A percentile compares a stretch with the other conserved stretches of the same genome.
phyloP scores from a whole-genome alignment of 164 flowering plant species.

The Akebia trifoliata region DNA sequence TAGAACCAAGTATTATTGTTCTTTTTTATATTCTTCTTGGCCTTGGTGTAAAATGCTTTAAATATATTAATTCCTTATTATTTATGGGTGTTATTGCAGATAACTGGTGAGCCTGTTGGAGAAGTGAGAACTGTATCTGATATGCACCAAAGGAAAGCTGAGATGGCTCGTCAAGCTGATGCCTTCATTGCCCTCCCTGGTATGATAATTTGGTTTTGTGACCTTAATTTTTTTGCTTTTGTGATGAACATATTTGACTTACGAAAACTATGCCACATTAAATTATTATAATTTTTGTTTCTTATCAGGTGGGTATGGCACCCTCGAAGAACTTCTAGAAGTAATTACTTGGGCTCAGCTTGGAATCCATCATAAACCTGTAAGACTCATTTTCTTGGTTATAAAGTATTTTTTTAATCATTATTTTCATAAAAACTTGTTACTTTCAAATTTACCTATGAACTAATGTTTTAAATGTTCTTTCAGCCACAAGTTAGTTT shows the following conservation, averaged over 20 bases:
- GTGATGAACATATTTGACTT: too few species aligned
- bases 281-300: neutral
- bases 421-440: neutral
- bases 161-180: conserved; percentile 92
- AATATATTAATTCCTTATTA: neutral
- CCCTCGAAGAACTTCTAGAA: conserved; percentile 88
- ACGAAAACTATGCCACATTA: neutral
- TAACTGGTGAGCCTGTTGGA: conserved; percentile 80
- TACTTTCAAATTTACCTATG: too few species aligned
- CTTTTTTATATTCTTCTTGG: too few species aligned
- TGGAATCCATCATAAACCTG: conserved; percentile 88
- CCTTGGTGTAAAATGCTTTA: neutral
- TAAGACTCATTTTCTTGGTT: conserved; percentile 23
- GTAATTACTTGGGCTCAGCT: conserved; percentile 97
- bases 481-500: too few species aligned
- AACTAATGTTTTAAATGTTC: too few species aligned
- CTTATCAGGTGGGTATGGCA: conserved; percentile 85
- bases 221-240: neutral
- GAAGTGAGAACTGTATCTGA: conserved; percentile 83
- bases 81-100: conserved; percentile 24
- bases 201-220: conserved; percentile 19
- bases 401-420: neutral
- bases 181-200: conserved; percentile 97
- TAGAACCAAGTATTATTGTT: too few species aligned
- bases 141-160: conserved; percentile 96